These are phyloP conservation scores for Hylodesmum podocarpum DNA, from an alignment of 306 rosid species.

Conservation along the genomic window DNA sequence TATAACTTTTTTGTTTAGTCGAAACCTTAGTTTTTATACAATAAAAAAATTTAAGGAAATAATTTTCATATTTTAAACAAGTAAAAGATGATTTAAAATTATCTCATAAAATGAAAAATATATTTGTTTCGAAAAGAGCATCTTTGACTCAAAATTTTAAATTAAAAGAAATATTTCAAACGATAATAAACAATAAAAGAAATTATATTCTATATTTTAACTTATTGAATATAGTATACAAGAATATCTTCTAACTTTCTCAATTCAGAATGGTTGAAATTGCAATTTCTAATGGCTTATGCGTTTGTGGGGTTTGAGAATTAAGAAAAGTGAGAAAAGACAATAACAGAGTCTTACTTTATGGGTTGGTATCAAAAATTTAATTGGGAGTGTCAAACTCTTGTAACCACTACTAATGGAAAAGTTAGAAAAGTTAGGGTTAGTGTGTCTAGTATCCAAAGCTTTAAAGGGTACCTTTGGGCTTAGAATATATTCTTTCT, in stretches of 20 bases:
- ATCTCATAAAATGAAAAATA: no score
- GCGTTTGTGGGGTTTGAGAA: slow-evolving; percentile 16
- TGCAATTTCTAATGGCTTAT: background rate
- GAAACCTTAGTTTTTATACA: no score
- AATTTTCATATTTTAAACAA: no score
- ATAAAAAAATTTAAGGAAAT: no score
- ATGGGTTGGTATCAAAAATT: slow-evolving; percentile 22
- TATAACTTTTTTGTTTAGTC: no score
- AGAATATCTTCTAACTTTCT: background rate
- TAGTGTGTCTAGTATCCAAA: slow-evolving; percentile 36
- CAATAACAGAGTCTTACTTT: slow-evolving; percentile 17
- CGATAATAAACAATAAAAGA: no score
- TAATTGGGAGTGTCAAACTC: slow-evolving; percentile 10
- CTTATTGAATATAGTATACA: background rate
- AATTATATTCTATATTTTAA: background rate
- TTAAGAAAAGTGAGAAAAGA: background rate
- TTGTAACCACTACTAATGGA: slow-evolving; percentile 30
- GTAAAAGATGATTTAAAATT: no score
- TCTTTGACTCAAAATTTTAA: no score
- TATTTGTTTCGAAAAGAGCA: no score
- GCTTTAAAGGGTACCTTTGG: slow-evolving; percentile 31
- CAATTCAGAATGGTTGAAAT: background rate
- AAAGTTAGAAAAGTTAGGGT: slow-evolving; percentile 1
- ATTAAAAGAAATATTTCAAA: no score
- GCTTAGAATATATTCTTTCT: slow-evolving; percentile 29